Conservation (phyloP, 257 asterid genomes). For the Solanum arcanum region DNA sequence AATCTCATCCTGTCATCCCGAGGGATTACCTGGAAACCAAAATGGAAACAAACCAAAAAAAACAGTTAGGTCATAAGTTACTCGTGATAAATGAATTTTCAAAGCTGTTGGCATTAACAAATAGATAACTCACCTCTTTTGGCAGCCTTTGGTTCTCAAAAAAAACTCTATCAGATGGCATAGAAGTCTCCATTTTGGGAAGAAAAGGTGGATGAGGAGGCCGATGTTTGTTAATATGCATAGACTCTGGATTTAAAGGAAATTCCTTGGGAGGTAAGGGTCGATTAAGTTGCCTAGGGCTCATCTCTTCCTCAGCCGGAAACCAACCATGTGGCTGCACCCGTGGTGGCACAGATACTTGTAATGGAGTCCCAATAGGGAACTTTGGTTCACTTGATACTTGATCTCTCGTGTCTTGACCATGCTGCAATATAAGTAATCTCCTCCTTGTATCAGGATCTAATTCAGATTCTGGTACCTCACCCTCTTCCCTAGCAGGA, state of each 20-base stretch:
- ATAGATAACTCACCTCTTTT: conserved; percentile 51
- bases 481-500: conserved; percentile 99
- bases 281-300: conserved; percentile 45
- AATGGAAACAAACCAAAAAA: conserved; percentile 1
- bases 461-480: conserved; percentile 94
- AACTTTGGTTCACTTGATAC: conserved; percentile 60
- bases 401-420: conserved; percentile 82
- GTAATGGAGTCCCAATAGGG: conserved; percentile 53
- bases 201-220: conserved; percentile 55
- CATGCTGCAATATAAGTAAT: conserved; percentile 90
- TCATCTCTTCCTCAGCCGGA: conserved; percentile 74
- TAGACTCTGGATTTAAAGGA: conserved; percentile 38
- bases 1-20: conserved; percentile 62
- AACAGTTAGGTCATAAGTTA: neutral
- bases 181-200: conserved; percentile 47
- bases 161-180: conserved; percentile 50
- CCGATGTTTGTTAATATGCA: conserved; percentile 49
- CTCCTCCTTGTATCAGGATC: conserved; percentile 99
- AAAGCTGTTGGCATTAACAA: neutral
- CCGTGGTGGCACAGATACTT: conserved; percentile 60
- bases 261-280: conserved; percentile 49
- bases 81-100: neutral
- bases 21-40: conserved; percentile 41
- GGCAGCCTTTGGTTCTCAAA: conserved; percentile 56
- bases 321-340: conserved; percentile 70